Evolutionary conservation across 768 basidiomycete species (phyloP), one percentile per base, ranked within the genome.

Genomic region (Galerina marginata): DNA sequence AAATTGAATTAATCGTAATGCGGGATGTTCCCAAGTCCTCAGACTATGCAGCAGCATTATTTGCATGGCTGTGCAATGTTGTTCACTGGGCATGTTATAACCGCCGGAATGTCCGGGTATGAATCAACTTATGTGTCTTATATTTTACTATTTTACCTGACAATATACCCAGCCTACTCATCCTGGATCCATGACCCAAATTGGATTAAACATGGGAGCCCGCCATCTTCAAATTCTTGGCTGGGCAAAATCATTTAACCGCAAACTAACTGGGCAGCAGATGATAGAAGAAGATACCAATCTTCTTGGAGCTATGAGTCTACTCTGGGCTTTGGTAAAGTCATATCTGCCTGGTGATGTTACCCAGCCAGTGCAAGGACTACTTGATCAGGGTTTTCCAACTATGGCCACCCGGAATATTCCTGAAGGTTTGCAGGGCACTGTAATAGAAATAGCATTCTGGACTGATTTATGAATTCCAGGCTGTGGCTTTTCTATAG

Each of bases 191-290:
- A 40, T 61, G 33, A 55, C 57, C n/a, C 60, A 61, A 33, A 20
- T 61, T 1, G 60, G 60, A 2, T 15, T 61, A 4, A 61, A 61
- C 25, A 56, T 61, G 54, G 60, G 60, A 3, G 29, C 60, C 7
- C 48, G 60, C 10, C 60, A 61, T 56, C 37, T 23, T 9, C 54
- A 47, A 14, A 38, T 61, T 33, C 54, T 61, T 26, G 60, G 55
- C 29, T 61, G 60, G 60, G 60, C 60, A 1, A 57, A 56, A 20
- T 49, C 46, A 15, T 57, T 49, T 44, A 37, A 46, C 4, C 23
- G 43, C n/a, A 45, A 50, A 3, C 16, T 45, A 10, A 45, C 44
- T 16, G n/a, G 16, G 2, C 16, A 45, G 6, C n/a, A 45, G n/a
- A 45, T 6, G 11, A 6, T 16, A 6, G 16, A 45, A 11, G 6